These are phyloP conservation scores for Paspalum notatum DNA, from an alignment of 176 grass and related monocot genomes.

Conservation along the genomic window DNA sequence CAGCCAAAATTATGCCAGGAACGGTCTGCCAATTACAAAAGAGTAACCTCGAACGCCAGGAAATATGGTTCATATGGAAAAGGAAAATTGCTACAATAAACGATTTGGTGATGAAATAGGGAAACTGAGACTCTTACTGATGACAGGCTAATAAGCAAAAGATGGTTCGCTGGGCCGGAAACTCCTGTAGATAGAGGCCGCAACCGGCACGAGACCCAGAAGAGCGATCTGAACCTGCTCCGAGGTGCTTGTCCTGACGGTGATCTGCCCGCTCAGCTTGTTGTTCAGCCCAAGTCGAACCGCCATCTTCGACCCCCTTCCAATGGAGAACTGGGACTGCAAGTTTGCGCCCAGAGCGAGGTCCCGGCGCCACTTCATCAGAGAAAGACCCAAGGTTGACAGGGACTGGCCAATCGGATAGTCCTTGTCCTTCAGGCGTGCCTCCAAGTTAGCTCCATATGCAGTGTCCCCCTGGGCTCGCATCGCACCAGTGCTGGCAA, in stretches of 20 bases:
- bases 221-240: slow-evolving; percentile 88
- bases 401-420: slow-evolving; percentile 72
- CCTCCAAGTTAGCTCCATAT: slow-evolving; percentile 86
- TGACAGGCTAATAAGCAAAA: slow-evolving; percentile 51
- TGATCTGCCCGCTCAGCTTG: slow-evolving; percentile 83
- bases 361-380: slow-evolving; percentile 79
- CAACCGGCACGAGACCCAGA: slow-evolving; percentile 69
- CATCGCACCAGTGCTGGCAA: slow-evolving; percentile 71
- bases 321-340: slow-evolving; percentile 76
- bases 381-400: slow-evolving; percentile 75
- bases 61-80: slow-evolving; percentile 38
- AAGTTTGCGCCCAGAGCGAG: slow-evolving; percentile 85
- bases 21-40: slow-evolving; percentile 19
- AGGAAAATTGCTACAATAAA: slow-evolving; percentile 41
- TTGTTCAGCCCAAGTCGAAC: slow-evolving; percentile 81
- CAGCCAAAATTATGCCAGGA: slow-evolving; percentile 56
- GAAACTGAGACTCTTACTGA: slow-evolving; percentile 12
- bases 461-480: slow-evolving; percentile 77
- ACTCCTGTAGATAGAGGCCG: slow-evolving; percentile 59
- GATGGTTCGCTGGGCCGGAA: slow-evolving; percentile 52
- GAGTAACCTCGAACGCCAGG: slow-evolving; percentile 8
- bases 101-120: neutral
- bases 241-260: slow-evolving; percentile 82
- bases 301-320: slow-evolving; percentile 78
- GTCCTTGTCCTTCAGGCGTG: slow-evolving; percentile 72